Evolutionary conservation across 805 yeast species (phyloP).

Genomic region (Teunomyces kruisii): DNA sequence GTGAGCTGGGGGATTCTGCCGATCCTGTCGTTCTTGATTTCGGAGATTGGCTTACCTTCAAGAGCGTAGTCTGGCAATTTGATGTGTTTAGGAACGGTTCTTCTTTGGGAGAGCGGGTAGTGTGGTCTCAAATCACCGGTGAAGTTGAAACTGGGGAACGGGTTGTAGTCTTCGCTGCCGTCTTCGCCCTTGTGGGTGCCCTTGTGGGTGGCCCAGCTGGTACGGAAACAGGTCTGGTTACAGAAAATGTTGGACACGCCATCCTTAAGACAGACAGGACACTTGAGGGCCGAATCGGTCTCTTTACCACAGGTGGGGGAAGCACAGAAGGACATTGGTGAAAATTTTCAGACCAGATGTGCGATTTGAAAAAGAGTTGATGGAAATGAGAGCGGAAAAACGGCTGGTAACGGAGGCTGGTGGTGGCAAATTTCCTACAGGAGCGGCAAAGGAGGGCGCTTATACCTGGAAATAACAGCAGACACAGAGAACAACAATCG

Average conservation of each 20-base stretch:
- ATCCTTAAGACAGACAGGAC: conserved; percentile 87
- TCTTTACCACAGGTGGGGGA: conserved; percentile 85
- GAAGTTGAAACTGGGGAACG: conserved; percentile 77
- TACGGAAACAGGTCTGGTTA: conserved; percentile 77
- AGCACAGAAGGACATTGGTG: conserved; percentile 46
- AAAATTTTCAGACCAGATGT: not conserved
- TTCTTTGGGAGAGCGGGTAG: conserved; percentile 77
- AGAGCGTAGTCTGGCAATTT: conserved; percentile 80
- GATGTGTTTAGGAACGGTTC: conserved; percentile 70
- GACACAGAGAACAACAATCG: no score
- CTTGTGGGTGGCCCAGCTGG: conserved; percentile 73
- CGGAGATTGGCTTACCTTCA: conserved; percentile 76
- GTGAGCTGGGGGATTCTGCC: conserved; percentile 63
- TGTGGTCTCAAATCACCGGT: conserved; percentile 74
- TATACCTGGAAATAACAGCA: no score
- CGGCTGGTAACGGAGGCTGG: no score
- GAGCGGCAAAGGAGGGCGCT: no score
- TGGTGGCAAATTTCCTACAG: no score
- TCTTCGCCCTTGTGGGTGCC: conserved; percentile 61
- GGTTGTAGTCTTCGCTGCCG: conserved; percentile 66
- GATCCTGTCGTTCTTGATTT: conserved; percentile 68
- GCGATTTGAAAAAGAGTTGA: not conserved
- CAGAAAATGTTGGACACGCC: conserved; percentile 70
- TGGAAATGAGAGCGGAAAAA: no score
- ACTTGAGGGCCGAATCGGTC: conserved; percentile 73